Conservation (phyloP, 768 basidiomycete genomes). For the Phaeotremella skinneri region DNA sequence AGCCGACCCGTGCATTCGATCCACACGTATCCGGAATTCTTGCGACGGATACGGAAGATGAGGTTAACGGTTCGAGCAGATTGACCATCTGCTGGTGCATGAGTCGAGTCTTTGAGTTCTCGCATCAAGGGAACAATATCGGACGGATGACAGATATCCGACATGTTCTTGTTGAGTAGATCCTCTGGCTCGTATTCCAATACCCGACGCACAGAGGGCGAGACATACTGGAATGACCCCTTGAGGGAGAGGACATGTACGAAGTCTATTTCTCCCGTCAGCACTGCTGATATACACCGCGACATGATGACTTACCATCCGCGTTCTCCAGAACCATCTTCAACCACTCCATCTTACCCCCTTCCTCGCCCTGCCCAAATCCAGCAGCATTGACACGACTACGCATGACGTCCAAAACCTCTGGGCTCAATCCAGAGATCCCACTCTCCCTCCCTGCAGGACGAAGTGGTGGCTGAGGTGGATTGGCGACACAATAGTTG, state of each 20-base stretch:
- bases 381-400: constrained; percentile 26
- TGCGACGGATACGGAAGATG: constrained; percentile 76
- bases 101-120: constrained; percentile 67
- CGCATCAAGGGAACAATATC: constrained; percentile 88
- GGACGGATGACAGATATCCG: constrained; percentile 80
- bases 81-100: constrained; percentile 40
- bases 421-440: constrained; percentile 37
- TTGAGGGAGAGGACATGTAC: constrained; percentile 88
- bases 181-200: constrained; percentile 85
- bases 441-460: constrained; percentile 32
- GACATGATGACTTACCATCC: constrained; percentile 44
- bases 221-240: constrained; percentile 87
- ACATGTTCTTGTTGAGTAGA: constrained; percentile 71
- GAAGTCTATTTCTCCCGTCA: constrained; percentile 59
- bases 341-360: constrained; percentile 51
- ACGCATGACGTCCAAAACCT: constrained; percentile 44
- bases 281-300: background rate
- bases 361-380: constrained; percentile 46
- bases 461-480: constrained; percentile 42
- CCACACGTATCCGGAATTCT: constrained; percentile 73
- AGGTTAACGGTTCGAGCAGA: constrained; percentile 63
- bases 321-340: constrained; percentile 55
- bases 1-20: constrained; percentile 84
- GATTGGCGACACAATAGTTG: constrained; percentile 57
- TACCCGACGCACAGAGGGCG: constrained; percentile 71